Evolutionary conservation across 2,329 filamentous ascomycete species (phyloP).

Genomic region (Alternaria ventricosa): DNA sequence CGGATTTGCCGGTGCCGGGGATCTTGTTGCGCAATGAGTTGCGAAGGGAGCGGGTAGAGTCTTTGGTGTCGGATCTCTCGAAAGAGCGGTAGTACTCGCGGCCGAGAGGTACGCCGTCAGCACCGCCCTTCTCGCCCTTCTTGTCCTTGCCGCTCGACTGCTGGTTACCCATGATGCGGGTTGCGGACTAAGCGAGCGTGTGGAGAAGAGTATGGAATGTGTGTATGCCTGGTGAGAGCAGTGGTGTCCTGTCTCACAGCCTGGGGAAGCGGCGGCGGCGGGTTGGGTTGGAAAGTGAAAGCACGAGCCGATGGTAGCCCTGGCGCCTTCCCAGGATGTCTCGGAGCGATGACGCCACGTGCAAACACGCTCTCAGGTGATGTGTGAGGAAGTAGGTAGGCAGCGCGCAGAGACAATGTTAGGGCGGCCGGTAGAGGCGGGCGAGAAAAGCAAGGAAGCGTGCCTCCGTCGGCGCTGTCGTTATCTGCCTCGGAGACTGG

Average conservation of each 20-base stretch:
- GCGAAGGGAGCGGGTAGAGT: slow-evolving; percentile 85
- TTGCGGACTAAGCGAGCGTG: slow-evolving; percentile 13
- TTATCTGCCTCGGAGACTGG: slow-evolving; percentile 42
- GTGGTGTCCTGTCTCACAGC: background rate
- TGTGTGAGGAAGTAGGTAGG: slow-evolving; percentile 14
- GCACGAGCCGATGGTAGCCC: slow-evolving; percentile 18
- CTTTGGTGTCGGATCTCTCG: slow-evolving; percentile 89
- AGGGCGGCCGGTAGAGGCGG: slow-evolving; percentile 55
- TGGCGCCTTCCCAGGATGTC: slow-evolving; percentile 22
- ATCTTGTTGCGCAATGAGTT: slow-evolving; percentile 87
- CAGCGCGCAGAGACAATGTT: slow-evolving; percentile 32
- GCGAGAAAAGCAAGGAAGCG: slow-evolving; percentile 54
- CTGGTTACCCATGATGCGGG: slow-evolving; percentile 76
- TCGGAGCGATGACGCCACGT: slow-evolving; percentile 22
- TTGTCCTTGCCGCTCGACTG: slow-evolving; percentile 65
- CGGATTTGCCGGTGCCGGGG: slow-evolving; percentile 71
- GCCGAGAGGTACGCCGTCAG: slow-evolving; percentile 69
- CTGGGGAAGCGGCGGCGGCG: slow-evolving; percentile 25
- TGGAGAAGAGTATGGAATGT: slow-evolving; percentile 11
- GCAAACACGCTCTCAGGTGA: slow-evolving; percentile 17
- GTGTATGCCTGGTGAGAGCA: slow-evolving; percentile 10
- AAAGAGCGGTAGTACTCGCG: slow-evolving; percentile 82
- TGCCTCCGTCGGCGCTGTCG: slow-evolving; percentile 52
- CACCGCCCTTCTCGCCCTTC: slow-evolving; percentile 53
- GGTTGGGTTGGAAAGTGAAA: slow-evolving; percentile 15